phyloP scores from a whole-genome alignment of 768 basidiomycete genomes.

The Boletus pseudo-olivaceus region DNA sequence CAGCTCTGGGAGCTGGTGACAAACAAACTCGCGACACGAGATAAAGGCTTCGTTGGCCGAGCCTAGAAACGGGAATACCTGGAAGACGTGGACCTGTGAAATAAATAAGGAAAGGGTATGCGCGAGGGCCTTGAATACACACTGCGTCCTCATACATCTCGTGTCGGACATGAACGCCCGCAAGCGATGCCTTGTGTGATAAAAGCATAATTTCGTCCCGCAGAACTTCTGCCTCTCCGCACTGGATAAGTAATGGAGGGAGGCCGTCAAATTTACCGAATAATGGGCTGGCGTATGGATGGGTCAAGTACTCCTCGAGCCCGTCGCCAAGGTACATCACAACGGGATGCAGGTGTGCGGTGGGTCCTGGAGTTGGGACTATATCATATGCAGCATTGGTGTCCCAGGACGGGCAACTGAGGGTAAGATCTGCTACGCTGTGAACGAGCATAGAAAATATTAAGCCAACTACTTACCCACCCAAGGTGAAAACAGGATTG shows the following conservation, averaged over 20 bases:
- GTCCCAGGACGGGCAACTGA: conserved; percentile 99
- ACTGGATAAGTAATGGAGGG: conserved; percentile 88
- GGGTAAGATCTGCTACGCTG: conserved; percentile 68
- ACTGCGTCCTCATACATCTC: conserved; percentile 92
- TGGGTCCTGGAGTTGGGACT: conserved; percentile 63
- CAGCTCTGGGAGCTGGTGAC: conserved; percentile 50
- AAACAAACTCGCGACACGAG: conserved; percentile 69
- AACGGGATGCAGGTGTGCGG: conserved; percentile 90
- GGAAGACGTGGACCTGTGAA: conserved; percentile 83
- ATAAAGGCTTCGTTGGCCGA: conserved; percentile 62
- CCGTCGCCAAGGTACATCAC: conserved; percentile 87
- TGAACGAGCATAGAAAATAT: conserved; percentile 8
- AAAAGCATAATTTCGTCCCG: conserved; percentile 89
- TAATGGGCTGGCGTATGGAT: conserved; percentile 93
- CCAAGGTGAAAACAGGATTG: conserved; percentile 92
- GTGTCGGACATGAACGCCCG: conserved; percentile 82
- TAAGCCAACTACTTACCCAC: conserved; percentile 60
- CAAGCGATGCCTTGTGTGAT: conserved; percentile 87
- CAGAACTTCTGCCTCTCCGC: conserved; percentile 93
- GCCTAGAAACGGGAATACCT: conserved; percentile 77
- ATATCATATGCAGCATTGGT: conserved; percentile 87
- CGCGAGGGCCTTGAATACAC: conserved; percentile 25
- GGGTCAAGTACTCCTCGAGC: conserved; percentile 80
- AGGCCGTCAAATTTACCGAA: conserved; percentile 87
- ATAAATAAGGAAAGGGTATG: not conserved